These are phyloP conservation scores for Ophiocordyceps camponoti-leonardi DNA, from an alignment of 2,329 filamentous ascomycete genomes.

Conservation along the genomic window DNA sequence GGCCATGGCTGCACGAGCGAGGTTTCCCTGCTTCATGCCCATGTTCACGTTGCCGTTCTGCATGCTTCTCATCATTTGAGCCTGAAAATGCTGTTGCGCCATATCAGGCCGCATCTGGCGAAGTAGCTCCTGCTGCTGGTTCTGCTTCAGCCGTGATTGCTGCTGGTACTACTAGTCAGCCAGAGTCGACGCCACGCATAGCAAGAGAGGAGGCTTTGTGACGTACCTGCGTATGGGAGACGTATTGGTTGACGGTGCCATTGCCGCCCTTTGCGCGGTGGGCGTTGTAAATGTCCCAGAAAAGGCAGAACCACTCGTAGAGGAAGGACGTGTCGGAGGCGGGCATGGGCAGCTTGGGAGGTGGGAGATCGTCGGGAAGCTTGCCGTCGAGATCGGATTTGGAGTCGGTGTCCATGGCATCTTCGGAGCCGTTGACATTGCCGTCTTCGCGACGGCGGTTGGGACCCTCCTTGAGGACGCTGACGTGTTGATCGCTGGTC, in stretches of 20 bases:
- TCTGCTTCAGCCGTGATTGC: slow-evolving; percentile 57
- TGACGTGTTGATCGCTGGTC: slow-evolving; percentile 47
- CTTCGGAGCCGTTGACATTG: slow-evolving; percentile 53
- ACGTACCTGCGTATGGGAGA: slow-evolving; percentile 65
- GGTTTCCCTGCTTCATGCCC: slow-evolving; percentile 39
- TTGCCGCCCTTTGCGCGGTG: slow-evolving; percentile 54
- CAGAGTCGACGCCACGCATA: background rate
- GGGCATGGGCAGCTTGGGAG: slow-evolving; percentile 48
- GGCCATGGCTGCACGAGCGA: slow-evolving; percentile 61
- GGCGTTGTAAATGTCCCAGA: slow-evolving; percentile 89
- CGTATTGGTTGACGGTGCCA: slow-evolving; percentile 54
- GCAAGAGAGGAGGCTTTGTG: background rate
- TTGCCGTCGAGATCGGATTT: slow-evolving; percentile 64
- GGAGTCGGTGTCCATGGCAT: slow-evolving; percentile 66
- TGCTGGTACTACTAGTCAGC: slow-evolving; percentile 22
- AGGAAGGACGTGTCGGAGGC: slow-evolving; percentile 64
- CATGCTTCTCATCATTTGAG: slow-evolving; percentile 51
- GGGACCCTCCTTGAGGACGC: slow-evolving; percentile 52
- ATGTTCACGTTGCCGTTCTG: slow-evolving; percentile 43
- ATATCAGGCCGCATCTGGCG: slow-evolving; percentile 51
- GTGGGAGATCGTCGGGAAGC: slow-evolving; percentile 63
- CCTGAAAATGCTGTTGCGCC: slow-evolving; percentile 37
- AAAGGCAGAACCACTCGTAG: slow-evolving; percentile 94
- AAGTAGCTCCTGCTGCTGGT: slow-evolving; percentile 60
- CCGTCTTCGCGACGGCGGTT: slow-evolving; percentile 47